Evolutionary conservation across 163 green algal genomes (phyloP), one percentile per base, ranked within the genome.

Genomic region (Dunaliella salina): DNA sequence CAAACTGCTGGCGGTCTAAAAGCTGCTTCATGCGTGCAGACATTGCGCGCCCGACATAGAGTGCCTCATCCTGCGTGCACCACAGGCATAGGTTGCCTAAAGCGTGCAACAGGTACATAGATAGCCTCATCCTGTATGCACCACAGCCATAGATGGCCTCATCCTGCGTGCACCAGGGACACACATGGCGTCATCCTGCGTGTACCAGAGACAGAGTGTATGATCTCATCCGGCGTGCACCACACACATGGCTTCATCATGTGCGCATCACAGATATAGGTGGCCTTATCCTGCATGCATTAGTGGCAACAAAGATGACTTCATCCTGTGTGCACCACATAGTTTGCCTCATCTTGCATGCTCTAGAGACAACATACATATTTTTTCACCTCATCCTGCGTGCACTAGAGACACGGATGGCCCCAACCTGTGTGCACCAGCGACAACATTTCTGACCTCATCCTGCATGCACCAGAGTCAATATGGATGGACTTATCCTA

Each of bases 1-100:
- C 94, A 86, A 96, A 98, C 87, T 96, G 92, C 89, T 98, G 94
- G 12, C 94, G 87, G 80, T 94, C 88, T 80, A 99, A 88, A 75
- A 95, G 86, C 26, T 94, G 91, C 81, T 90, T 92, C 87, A 99
- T 91, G 63, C 80, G 93, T 93, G 25, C 87, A 71, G 24, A 91
- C 89, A 78, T 75, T 18, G 33, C 26, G 25, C 63, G 63, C 63
- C 63, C 63, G 1, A 75, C 63, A 75, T 75, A 75, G 22, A 75
- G 24, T 1, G 63, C 63, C 24, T 75, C 63, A 75, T 75, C 63
- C 63, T 75, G 63, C 15, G 57, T n/a, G n/a, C n/a, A n/a, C n/a
- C n/a, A n/a, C 24, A 25, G 89, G 0, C 94, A 95, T 50, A 94
- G 45, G 1, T 63, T 30, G n/a, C n/a, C n/a, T n/a, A n/a, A n/a